Evolutionary conservation across 495 filamentous ascomycete species (phyloP).

Genomic region (Penicillium parvum): DNA sequence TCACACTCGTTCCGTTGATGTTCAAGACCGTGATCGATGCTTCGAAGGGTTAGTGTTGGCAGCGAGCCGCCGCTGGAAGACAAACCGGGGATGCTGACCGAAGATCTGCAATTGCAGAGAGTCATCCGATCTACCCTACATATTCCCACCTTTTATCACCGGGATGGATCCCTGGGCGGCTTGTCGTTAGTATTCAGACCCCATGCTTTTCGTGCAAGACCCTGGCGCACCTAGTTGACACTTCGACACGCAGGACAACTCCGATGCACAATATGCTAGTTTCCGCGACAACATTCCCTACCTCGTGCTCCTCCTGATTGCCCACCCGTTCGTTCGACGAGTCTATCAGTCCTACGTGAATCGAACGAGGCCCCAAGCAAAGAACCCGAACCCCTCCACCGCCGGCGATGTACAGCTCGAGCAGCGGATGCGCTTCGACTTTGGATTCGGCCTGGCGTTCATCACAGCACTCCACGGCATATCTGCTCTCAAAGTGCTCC

Average conservation of each 20-base stretch:
- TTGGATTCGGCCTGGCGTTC: constrained; percentile 74
- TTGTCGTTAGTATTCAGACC: constrained; percentile 58
- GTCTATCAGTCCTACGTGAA: constrained; percentile 52
- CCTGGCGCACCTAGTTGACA: constrained; percentile 5
- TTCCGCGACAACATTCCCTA: constrained; percentile 86
- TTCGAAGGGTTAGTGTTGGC: constrained; percentile 63
- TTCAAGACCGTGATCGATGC: constrained; percentile 82
- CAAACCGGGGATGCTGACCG: constrained; percentile 13
- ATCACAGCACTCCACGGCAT: constrained; percentile 77
- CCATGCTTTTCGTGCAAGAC: not conserved
- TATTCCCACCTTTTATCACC: constrained; percentile 66
- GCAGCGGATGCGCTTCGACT: constrained; percentile 81
- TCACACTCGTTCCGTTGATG: constrained; percentile 73
- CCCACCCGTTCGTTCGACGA: constrained; percentile 75
- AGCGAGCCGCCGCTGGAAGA: not conserved
- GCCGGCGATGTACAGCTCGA: constrained; percentile 63
- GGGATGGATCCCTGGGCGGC: constrained; percentile 94
- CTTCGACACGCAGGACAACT: constrained; percentile 62
- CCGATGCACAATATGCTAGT: constrained; percentile 80
- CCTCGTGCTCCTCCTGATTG: constrained; percentile 61
- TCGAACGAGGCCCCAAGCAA: constrained; percentile 7
- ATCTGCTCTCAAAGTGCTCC: constrained; percentile 74
- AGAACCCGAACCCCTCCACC: constrained; percentile 24
- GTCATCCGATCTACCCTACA: constrained; percentile 73
- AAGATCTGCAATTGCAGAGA: constrained; percentile 65